These are phyloP conservation scores for Trypanosomatidae sp. DNA, from an alignment of 208 protist genomes.

Conservation along the genomic window DNA sequence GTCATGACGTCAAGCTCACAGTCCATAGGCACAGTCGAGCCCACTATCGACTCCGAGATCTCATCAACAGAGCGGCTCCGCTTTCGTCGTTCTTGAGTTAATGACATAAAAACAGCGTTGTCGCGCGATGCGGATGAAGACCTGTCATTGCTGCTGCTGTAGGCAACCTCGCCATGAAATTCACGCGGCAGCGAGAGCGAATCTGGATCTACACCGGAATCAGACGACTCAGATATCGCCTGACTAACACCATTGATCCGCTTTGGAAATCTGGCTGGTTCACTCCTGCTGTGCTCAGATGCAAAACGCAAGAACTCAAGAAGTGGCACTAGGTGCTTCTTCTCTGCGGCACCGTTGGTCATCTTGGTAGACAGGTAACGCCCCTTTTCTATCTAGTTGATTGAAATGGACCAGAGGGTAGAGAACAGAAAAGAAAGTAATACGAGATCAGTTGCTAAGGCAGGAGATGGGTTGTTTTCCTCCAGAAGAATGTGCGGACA, in stretches of 20 bases:
- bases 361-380: not conserved
- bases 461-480: not conserved
- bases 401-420: not conserved
- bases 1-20: slow-evolving; percentile 15
- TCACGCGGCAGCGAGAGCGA: not conserved
- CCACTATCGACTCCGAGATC: not conserved
- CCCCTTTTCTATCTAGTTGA: not conserved
- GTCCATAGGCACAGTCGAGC: slow-evolving; percentile 4
- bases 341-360: slow-evolving; percentile 1
- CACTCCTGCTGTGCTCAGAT: not conserved
- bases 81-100: slow-evolving; percentile 10
- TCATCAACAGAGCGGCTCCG: slow-evolving; percentile 10
- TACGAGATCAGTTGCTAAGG: not conserved
- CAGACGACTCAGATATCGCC: not conserved
- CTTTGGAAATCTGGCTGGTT: slow-evolving; percentile 21
- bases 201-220: not conserved
- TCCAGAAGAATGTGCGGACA: not conserved
- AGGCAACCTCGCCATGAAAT: not conserved
- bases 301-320: slow-evolving; percentile 50
- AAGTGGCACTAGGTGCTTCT: slow-evolving; percentile 38
- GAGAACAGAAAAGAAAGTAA: not conserved
- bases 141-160: slow-evolving; percentile 3
- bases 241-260: slow-evolving; percentile 17
- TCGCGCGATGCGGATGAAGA: slow-evolving; percentile 1
- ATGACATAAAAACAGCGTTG: not conserved